These are phyloP conservation scores for Penicillium aurantiogriseum DNA, from an alignment of 2,329 filamentous ascomycete genomes.

Conservation along the genomic window DNA sequence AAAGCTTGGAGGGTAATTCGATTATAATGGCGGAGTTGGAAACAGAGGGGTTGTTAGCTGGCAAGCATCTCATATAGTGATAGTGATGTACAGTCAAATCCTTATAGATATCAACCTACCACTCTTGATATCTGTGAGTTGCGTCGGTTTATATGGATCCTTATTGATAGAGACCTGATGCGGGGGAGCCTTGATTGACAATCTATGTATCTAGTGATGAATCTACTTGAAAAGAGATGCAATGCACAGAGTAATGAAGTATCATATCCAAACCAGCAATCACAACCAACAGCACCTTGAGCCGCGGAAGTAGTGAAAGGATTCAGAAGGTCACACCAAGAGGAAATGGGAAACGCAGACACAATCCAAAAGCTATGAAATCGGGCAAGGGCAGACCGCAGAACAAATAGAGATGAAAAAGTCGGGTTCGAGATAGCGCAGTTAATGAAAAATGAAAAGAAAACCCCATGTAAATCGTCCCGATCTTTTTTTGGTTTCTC, in stretches of 20 bases:
- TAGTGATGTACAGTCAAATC: neutral
- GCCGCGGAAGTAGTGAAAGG: too few relatives aligned
- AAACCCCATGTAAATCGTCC: constrained; percentile 19
- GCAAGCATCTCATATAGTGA: neutral
- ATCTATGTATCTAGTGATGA: neutral
- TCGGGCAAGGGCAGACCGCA: neutral
- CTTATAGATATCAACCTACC: neutral
- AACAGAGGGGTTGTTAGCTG: neutral
- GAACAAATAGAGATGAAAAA: neutral
- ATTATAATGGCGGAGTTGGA: neutral
- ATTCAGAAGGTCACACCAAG: neutral
- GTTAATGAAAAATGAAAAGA: neutral
- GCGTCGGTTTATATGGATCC: neutral
- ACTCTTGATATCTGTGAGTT: neutral
- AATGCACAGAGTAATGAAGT: neutral
- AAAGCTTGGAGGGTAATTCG: neutral
- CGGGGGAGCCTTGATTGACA: neutral
- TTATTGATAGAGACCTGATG: neutral
- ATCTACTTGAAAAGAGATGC: neutral
- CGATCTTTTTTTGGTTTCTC: constrained; percentile 24
- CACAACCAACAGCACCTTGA: neutral
- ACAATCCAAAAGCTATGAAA: neutral
- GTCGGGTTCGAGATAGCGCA: neutral
- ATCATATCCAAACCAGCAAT: neutral
- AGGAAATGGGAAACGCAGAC: neutral